phyloP scores from a whole-genome alignment of 2,329 filamentous ascomycete species.

The Fusarium multiceps region DNA sequence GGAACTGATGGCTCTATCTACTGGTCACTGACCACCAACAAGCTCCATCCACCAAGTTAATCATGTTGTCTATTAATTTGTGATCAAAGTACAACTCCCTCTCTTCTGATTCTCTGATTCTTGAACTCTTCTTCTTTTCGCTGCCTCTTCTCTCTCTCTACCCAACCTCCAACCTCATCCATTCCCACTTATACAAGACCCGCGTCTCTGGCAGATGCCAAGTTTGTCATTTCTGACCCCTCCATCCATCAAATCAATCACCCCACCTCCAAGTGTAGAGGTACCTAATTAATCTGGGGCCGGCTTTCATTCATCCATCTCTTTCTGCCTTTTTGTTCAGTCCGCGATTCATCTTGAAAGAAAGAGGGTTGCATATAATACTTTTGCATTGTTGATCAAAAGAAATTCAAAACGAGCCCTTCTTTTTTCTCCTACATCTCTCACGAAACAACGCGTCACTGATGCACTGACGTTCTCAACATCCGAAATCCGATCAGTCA shows the following conservation, averaged over 20 bases:
- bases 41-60: neutral
- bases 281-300: slow-evolving; percentile 7
- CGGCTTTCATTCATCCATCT: neutral
- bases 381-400: slow-evolving; percentile 5
- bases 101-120: neutral
- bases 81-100: neutral
- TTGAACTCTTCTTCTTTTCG: neutral
- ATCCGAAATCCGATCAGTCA: slow-evolving; percentile 21
- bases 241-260: slow-evolving; percentile 23
- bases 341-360: neutral
- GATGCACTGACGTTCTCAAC: slow-evolving; percentile 1
- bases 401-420: neutral
- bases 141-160: neutral
- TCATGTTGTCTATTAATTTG: neutral
- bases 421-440: neutral
- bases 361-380: neutral
- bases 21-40: neutral
- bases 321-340: neutral
- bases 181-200: slow-evolving; percentile 18
- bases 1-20: slow-evolving; percentile 12
- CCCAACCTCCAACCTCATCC: neutral
- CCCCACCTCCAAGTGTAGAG: slow-evolving; percentile 22
- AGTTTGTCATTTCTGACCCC: slow-evolving; percentile 32
- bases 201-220: slow-evolving; percentile 26
- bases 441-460: neutral